These are phyloP conservation scores for Teratosphaeria viscida DNA, from an alignment of 2,329 filamentous ascomycete genomes.

Conservation along the genomic window DNA sequence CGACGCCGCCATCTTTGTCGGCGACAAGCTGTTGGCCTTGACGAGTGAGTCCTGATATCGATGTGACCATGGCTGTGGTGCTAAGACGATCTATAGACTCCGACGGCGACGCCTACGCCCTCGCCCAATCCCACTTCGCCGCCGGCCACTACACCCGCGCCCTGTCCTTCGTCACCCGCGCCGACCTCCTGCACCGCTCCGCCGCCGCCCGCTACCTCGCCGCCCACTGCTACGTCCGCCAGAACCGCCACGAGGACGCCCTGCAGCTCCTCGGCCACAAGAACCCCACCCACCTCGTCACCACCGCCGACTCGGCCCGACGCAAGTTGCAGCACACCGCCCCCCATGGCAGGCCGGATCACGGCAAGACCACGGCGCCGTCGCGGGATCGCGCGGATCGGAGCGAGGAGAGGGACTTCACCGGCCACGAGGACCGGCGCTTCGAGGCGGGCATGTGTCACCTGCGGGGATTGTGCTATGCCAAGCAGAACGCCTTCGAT, in stretches of 20 bases:
- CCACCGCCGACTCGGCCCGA: constrained; percentile 51
- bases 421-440: constrained; percentile 64
- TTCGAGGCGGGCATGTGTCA: constrained; percentile 98
- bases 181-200: constrained; percentile 71
- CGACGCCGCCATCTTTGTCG: constrained; percentile 92
- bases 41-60: constrained; percentile 50
- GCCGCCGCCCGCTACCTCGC: constrained; percentile 86
- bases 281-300: constrained; percentile 82
- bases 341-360: constrained; percentile 36
- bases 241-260: constrained; percentile 81
- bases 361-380: constrained; percentile 31
- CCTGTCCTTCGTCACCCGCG: constrained; percentile 71
- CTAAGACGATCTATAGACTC: constrained; percentile 51
- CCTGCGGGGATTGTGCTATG: constrained; percentile 82
- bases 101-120: constrained; percentile 90
- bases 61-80: constrained; percentile 20
- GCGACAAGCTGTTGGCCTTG: constrained; percentile 89
- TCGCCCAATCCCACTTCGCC: constrained; percentile 95
- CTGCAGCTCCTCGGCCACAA: constrained; percentile 78
- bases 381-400: constrained; percentile 45
- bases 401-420: constrained; percentile 52
- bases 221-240: constrained; percentile 88
- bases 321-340: constrained; percentile 58
- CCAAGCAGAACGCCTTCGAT: constrained; percentile 95
- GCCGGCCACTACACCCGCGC: constrained; percentile 92